Conservation (phyloP, 2,329 filamentous ascomycete genomes). For the Arthrobotrys sinensis region DNA sequence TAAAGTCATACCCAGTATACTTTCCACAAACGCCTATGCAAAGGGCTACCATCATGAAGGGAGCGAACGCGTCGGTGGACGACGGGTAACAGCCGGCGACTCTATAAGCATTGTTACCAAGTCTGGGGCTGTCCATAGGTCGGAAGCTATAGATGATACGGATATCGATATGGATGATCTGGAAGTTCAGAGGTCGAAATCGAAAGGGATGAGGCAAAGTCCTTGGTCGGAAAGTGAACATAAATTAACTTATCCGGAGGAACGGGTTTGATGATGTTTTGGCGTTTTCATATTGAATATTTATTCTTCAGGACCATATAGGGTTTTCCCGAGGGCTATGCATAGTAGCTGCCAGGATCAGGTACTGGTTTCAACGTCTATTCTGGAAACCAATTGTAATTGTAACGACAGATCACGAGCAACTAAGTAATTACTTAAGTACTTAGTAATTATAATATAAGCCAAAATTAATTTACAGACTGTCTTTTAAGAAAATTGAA, state of each 20-base stretch:
- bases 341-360: too few relatives aligned
- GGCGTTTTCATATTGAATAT: too few relatives aligned
- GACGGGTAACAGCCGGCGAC: neutral
- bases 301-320: too few relatives aligned
- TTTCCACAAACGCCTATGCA: conserved; percentile 15
- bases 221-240: neutral
- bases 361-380: too few relatives aligned
- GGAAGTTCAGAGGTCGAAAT: neutral
- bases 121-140: neutral
- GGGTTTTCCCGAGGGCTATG: too few relatives aligned
- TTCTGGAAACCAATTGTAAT: too few relatives aligned
- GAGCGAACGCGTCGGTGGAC: conserved; percentile 4
- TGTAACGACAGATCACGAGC: too few relatives aligned
- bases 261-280: neutral
- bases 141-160: neutral
- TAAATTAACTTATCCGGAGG: neutral
- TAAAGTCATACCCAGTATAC: conserved; percentile 67
- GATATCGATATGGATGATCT: conserved; percentile 1
- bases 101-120: neutral
- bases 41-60: neutral
- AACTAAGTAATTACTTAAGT: too few relatives aligned
- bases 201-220: neutral
- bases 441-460: too few relatives aligned
- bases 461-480: too few relatives aligned
- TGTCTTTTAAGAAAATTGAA: too few relatives aligned